Conservation (phyloP, 306 rosid genomes). For the Rosa lucieae region DNA sequence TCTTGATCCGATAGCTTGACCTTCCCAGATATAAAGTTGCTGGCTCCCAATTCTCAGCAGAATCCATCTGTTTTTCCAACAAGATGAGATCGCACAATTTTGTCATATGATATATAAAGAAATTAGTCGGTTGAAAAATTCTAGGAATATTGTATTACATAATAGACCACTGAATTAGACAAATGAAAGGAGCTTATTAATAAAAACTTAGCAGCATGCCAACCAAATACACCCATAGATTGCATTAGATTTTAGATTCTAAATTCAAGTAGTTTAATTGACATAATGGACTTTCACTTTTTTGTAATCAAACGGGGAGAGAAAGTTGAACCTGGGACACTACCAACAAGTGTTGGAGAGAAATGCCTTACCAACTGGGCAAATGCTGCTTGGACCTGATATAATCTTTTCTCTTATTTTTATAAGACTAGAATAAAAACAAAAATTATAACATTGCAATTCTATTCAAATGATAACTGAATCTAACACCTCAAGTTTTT, state of each 20-base stretch:
- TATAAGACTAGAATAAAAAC: not conserved
- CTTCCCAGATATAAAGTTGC: constrained; percentile 69
- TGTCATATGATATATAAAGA: constrained; percentile 1
- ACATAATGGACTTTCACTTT: not conserved
- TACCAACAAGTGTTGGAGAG: not conserved
- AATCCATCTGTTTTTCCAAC: constrained; percentile 53
- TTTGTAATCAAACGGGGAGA: not conserved
- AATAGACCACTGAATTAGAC: not conserved
- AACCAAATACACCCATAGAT: not conserved
- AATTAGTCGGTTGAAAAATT: not conserved
- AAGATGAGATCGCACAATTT: constrained; percentile 23
- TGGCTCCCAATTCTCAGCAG: constrained; percentile 87
- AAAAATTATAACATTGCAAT: not conserved
- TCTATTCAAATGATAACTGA: not conserved
- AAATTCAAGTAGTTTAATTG: not conserved
- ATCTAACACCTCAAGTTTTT: not conserved
- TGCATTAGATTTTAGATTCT: not conserved
- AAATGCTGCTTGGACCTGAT: not conserved
- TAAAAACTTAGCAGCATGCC: not conserved
- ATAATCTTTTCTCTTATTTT: not conserved
- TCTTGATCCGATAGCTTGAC: constrained; percentile 69
- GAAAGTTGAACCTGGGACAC: not conserved
- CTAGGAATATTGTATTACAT: not conserved
- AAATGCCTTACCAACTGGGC: not conserved
- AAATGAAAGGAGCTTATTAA: not conserved